Conservation (phyloP, 148 eudicot genomes). For the Mesembryanthemum crystallinum region DNA sequence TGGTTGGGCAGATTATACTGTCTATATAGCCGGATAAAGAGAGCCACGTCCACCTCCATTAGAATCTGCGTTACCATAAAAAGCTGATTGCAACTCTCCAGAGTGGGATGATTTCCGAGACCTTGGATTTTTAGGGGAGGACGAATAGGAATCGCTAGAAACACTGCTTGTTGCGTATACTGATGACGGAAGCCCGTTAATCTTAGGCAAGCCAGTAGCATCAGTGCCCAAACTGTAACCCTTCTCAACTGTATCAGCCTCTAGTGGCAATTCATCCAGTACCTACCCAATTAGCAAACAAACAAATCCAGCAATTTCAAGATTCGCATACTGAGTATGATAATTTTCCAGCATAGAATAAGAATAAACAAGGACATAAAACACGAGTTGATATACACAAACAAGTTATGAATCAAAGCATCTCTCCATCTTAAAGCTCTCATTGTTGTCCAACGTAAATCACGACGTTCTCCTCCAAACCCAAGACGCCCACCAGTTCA, state of each 20-base stretch:
- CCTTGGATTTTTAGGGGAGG: conserved; percentile 60
- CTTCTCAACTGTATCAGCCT: conserved; percentile 81
- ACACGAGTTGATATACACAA: no score
- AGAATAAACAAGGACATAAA: no score
- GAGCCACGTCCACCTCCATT: conserved; percentile 61
- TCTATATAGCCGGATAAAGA: conserved; percentile 41
- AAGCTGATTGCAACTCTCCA: conserved; percentile 66
- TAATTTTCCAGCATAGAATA: no score
- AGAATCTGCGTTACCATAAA: conserved; percentile 46
- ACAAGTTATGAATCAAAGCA: not conserved
- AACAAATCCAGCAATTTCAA: not conserved
- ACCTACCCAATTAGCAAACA: conserved; percentile 34
- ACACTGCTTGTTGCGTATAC: conserved; percentile 48
- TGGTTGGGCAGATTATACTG: not conserved
- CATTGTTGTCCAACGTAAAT: not conserved
- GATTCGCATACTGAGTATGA: no score
- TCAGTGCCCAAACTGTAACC: conserved; percentile 74
- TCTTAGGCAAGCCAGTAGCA: conserved; percentile 82
- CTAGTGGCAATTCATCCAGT: conserved; percentile 86
- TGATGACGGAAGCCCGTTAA: conserved; percentile 67
- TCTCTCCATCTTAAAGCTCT: not conserved
- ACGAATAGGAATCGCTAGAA: conserved; percentile 53
- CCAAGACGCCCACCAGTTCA: not conserved
- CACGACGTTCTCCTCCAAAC: not conserved
- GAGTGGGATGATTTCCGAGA: conserved; percentile 82